These are phyloP conservation scores for Ogataea thermomethanolica DNA, from an alignment of 805 yeast species.

Conservation along the genomic window DNA sequence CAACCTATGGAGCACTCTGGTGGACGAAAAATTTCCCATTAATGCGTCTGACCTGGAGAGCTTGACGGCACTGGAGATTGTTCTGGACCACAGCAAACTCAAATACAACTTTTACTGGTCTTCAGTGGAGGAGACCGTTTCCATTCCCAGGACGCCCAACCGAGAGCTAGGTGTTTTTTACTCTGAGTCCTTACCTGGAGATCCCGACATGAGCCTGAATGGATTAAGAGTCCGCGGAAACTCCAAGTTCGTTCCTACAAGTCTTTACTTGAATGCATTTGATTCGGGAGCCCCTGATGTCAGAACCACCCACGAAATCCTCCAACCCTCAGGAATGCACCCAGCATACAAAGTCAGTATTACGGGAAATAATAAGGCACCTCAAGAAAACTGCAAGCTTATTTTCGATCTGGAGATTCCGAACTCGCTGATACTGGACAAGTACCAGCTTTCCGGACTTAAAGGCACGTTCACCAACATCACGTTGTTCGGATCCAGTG, in stretches of 20 bases:
- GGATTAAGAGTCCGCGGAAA: slow-evolving; percentile 19
- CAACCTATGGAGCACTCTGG: slow-evolving; percentile 17
- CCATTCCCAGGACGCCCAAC: slow-evolving; percentile 6
- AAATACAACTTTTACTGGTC: slow-evolving; percentile 23
- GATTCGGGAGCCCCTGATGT: slow-evolving; percentile 17
- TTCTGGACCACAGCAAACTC: slow-evolving; percentile 14
- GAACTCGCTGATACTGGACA: slow-evolving; percentile 26
- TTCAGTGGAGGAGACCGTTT: slow-evolving; percentile 12
- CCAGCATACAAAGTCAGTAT: slow-evolving; percentile 23
- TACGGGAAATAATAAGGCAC: slow-evolving; percentile 2
- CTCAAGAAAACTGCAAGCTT: slow-evolving; percentile 19
- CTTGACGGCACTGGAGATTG: slow-evolving; percentile 19
- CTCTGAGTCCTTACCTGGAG: slow-evolving; percentile 14
- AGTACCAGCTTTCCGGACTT: slow-evolving; percentile 22
- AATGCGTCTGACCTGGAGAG: slow-evolving; percentile 14
- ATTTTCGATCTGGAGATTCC: slow-evolving; percentile 26
- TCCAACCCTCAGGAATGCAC: slow-evolving; percentile 25
- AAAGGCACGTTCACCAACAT: slow-evolving; percentile 8
- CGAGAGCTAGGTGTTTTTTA: slow-evolving; percentile 25
- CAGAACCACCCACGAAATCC: slow-evolving; percentile 15
- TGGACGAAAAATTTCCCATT: slow-evolving; percentile 17
- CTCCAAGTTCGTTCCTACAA: slow-evolving; percentile 19
- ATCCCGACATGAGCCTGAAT: slow-evolving; percentile 21
- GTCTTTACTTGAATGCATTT: slow-evolving; percentile 23
- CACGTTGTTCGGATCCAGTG: slow-evolving; percentile 21